Evolutionary conservation across 805 yeast genomes (phyloP).

Genomic region (Wickerhamiella lipophila): DNA sequence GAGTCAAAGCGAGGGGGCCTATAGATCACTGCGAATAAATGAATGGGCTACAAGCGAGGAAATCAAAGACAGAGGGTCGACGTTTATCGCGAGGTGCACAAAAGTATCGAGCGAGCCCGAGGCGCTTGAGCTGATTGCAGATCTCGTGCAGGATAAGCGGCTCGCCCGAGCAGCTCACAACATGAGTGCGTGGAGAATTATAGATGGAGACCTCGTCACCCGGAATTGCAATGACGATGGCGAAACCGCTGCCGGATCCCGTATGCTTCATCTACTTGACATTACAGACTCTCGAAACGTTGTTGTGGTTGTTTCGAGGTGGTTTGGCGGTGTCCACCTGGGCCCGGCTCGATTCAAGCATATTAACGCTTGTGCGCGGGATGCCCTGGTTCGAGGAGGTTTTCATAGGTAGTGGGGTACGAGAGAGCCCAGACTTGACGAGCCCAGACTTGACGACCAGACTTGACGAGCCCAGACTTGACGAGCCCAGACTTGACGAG

Average conservation of each 20-base stretch:
- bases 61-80: constrained; percentile 68
- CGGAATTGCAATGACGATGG: constrained; percentile 97
- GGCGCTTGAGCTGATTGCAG: constrained; percentile 41
- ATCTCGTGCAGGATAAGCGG: constrained; percentile 50
- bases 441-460: no score
- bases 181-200: constrained; percentile 79
- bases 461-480: no score
- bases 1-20: no score
- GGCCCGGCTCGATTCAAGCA: constrained; percentile 91
- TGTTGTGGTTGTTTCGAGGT: constrained; percentile 73
- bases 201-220: constrained; percentile 39
- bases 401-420: constrained; percentile 31
- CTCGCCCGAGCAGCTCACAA: constrained; percentile 60
- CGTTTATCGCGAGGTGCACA: constrained; percentile 67
- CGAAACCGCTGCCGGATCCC: constrained; percentile 88
- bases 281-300: constrained; percentile 65
- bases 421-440: no score
- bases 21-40: constrained; percentile 27
- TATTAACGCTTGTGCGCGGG: constrained; percentile 78
- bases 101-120: constrained; percentile 53
- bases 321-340: constrained; percentile 85
- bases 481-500: no score
- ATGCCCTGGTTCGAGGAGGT: constrained; percentile 62
- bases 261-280: constrained; percentile 65
- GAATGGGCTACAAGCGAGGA: constrained; percentile 75